Percentiles rank a stretch among this genome's conserved stretches.
Conservation (phyloP, 2,329 filamentous ascomycete species). For the Reticulascus tulasneorum region DNA sequence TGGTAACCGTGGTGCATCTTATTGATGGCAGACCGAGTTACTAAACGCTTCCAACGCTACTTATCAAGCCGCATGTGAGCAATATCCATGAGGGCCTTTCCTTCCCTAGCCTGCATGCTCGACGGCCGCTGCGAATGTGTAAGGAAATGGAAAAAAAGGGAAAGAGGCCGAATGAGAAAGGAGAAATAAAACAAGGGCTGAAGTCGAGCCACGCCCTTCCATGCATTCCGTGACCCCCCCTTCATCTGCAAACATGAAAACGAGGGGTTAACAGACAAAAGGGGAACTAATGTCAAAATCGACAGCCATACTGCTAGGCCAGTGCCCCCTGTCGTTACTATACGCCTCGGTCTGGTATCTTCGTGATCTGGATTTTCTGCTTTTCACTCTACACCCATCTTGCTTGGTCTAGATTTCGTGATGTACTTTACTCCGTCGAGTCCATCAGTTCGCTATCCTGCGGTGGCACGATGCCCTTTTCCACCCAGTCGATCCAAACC, state of each 20-base stretch:
- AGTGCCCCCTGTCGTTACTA: too few relatives aligned
- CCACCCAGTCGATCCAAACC: conserved; percentile 52
- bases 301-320: conserved; percentile 12
- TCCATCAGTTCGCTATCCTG: conserved; percentile 21
- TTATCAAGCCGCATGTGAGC: not conserved
- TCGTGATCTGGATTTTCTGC: conserved; percentile 11
- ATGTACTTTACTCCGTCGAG: conserved; percentile 14
- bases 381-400: not conserved
- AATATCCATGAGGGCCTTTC: not conserved
- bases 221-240: conserved; percentile 6
- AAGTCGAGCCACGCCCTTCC: conserved; percentile 7
- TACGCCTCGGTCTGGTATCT: conserved; percentile 14
- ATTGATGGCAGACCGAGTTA: too few relatives aligned
- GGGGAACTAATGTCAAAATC: conserved; percentile 8
- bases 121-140: too few relatives aligned
- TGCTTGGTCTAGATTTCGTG: not conserved
- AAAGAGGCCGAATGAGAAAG: too few relatives aligned
- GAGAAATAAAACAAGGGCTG: conserved; percentile 13
- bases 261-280: conserved; percentile 9
- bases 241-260: not conserved
- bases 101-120: not conserved
- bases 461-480: conserved; percentile 40
- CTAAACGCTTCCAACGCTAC: too few relatives aligned
- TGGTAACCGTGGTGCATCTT: too few relatives aligned
- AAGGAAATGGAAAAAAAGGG: conserved; percentile 2